These are phyloP conservation scores for Suillus cothurnatus DNA, from an alignment of 768 basidiomycete genomes.

Conservation along the genomic window DNA sequence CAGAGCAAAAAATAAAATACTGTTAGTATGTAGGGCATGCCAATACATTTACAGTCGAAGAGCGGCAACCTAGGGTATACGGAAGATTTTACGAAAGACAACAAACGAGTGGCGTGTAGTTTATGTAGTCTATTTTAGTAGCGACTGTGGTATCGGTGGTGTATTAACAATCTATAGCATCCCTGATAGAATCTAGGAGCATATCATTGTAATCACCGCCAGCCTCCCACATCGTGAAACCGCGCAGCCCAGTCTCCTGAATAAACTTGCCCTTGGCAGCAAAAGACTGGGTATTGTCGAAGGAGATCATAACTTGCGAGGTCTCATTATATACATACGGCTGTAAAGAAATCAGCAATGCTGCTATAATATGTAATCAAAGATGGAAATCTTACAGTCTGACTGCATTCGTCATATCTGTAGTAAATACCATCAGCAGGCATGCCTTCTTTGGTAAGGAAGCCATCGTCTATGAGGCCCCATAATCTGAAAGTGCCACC, in stretches of 20 bases:
- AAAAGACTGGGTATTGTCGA: conserved; percentile 52
- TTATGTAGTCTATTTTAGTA: background rate
- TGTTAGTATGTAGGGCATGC: background rate
- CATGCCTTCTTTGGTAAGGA: conserved; percentile 37
- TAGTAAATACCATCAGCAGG: conserved; percentile 50
- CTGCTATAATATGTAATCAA: conserved; percentile 43
- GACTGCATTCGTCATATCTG: conserved; percentile 64
- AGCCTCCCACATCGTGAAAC: conserved; percentile 70
- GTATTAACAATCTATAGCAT: conserved; percentile 9
- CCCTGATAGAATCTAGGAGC: conserved; percentile 54
- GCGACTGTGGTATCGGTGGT: background rate
- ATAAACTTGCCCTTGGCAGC: conserved; percentile 59
- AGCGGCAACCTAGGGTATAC: background rate
- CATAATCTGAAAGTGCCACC: conserved; percentile 62
- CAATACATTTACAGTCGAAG: background rate
- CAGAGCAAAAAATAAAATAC: background rate
- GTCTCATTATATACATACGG: conserved; percentile 59
- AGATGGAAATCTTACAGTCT: conserved; percentile 51
- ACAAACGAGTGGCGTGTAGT: background rate
- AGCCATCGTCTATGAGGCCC: conserved; percentile 59
- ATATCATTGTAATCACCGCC: conserved; percentile 60
- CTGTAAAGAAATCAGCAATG: conserved; percentile 46
- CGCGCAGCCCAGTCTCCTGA: conserved; percentile 47
- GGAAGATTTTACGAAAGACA: background rate
- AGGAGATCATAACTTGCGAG: conserved; percentile 57